Percentiles rank a stretch among this genome's conserved stretches.
phyloP scores from a whole-genome alignment of 2,329 filamentous ascomycete genomes.

The Pseudocercospora macadamiae region DNA sequence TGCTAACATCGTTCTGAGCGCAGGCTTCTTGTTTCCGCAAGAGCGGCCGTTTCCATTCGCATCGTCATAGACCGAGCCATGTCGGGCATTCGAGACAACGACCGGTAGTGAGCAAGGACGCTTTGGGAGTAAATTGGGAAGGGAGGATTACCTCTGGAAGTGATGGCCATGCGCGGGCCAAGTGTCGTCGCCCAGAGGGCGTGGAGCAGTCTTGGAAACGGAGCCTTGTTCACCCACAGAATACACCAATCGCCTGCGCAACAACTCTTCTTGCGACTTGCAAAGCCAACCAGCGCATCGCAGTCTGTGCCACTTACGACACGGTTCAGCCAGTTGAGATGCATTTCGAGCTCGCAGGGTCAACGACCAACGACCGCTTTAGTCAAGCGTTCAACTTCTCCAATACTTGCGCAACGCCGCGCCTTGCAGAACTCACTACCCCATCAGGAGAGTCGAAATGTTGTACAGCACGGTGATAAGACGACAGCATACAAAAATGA shows the following conservation, averaged over 20 bases:
- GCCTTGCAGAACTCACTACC: slow-evolving; percentile 27
- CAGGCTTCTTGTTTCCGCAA: slow-evolving; percentile 2
- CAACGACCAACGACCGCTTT: slow-evolving; percentile 16
- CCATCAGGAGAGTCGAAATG: slow-evolving; percentile 19
- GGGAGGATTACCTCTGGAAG: neutral
- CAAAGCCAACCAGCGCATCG: neutral
- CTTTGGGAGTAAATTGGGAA: neutral
- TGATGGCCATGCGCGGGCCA: slow-evolving; percentile 28
- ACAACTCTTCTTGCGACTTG: neutral
- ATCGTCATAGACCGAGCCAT: slow-evolving; percentile 20
- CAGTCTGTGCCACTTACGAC: neutral
- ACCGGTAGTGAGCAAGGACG: slow-evolving; percentile 3
- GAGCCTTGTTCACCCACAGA: slow-evolving; percentile 40
- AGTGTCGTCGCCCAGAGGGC: slow-evolving; percentile 32
- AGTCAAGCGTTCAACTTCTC: slow-evolving; percentile 9
- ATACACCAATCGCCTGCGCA: slow-evolving; percentile 26
- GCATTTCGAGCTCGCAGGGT: slow-evolving; percentile 19
- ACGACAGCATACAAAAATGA: slow-evolving; percentile 25
- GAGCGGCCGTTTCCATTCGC: slow-evolving; percentile 8
- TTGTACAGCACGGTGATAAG: slow-evolving; percentile 16
- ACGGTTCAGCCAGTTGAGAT: slow-evolving; percentile 20
- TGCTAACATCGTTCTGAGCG: neutral
- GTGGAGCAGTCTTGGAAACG: slow-evolving; percentile 40
- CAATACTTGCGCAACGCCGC: slow-evolving; percentile 14
- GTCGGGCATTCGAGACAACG: slow-evolving; percentile 4